Conservation (phyloP, 2,329 filamentous ascomycete genomes). For the Monilinia fructigena region DNA sequence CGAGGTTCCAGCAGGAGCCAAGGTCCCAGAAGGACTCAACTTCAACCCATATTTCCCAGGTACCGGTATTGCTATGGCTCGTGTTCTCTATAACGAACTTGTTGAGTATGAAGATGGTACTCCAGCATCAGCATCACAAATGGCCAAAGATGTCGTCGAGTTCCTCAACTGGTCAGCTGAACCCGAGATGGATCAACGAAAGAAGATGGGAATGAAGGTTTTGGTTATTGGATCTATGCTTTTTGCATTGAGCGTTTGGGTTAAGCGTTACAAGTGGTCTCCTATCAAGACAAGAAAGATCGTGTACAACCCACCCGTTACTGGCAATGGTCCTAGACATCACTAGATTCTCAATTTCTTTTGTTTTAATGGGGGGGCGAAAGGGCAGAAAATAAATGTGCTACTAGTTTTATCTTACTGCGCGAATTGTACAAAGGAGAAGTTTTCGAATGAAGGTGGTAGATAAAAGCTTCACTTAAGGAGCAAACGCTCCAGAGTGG, state of each 20-base stretch:
- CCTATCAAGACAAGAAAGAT: constrained; percentile 95
- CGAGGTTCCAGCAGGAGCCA: constrained; percentile 85
- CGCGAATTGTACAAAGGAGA: constrained; percentile 37
- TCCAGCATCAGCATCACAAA: constrained; percentile 91
- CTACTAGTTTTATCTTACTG: constrained; percentile 40
- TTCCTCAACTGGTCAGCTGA: constrained; percentile 99
- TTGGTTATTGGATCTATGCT: constrained; percentile 75
- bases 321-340: constrained; percentile 21
- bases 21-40: constrained; percentile 86
- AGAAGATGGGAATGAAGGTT: constrained; percentile 99
- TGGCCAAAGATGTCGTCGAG: constrained; percentile 99
- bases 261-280: constrained; percentile 99
- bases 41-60: constrained; percentile 99
- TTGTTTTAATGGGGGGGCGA: constrained; percentile 28
- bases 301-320: constrained; percentile 71
- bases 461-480: constrained; percentile 33
- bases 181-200: constrained; percentile 98
- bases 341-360: constrained; percentile 36
- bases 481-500: constrained; percentile 25
- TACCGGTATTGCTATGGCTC: constrained; percentile 97
- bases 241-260: constrained; percentile 87
- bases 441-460: constrained; percentile 20
- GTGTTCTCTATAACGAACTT: constrained; percentile 94
- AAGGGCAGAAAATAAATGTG: constrained; percentile 35
- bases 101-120: constrained; percentile 98